Base-by-base conservation (phyloP, 768 basidiomycete genomes). In the Pleurotus salmoneostramineus region DNA sequence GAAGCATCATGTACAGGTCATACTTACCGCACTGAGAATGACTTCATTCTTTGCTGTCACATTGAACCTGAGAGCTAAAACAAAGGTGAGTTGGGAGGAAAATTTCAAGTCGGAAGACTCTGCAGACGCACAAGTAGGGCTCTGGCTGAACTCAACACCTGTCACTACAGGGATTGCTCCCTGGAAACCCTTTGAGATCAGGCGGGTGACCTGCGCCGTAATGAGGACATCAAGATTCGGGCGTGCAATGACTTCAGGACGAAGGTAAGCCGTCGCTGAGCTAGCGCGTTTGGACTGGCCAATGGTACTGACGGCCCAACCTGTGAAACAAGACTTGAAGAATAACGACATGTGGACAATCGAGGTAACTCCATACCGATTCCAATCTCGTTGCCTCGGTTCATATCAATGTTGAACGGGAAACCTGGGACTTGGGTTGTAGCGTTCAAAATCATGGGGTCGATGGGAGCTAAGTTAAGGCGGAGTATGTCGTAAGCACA, bases 191-290 rank as follows among this genome's bases (percentile, higher is more conserved):
- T 52, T 59, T n/a, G 54, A 47, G 6, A 64, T 12, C 10, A 64
- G 36, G 34, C 56, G 60, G n/a, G 62, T 62, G 5, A 63, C 62
- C 61, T 61, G 63, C 27, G 63, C 58, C 4, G 61, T 49, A 14
- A 64, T 55, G 21, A 70, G 52, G 27, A 70, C 62, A 50, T 66
- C 56, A 21, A 70, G 58, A 56, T 70, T 70, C 6, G 59, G 45
- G 4, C 69, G 65, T 12, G 40, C 40, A 8, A 67, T 44, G 21
- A 59, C 56, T 49, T 10, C 61, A 46, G 51, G 36, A 12, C 43
- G 49, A 33, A 68, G 56, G 46, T 68, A 67, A 4, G 65, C 49
- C 1, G 65, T 62, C 21, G 67, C 61, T 14, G 66, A 56, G 47
- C 62, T 63, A 56, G 64, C 63, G 12, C 66, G 56, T 17, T 46